Percentiles rank a stretch among this genome's conserved stretches.
These are phyloP conservation scores for Amanita pallidorosea DNA, from an alignment of 768 basidiomycete species.

Conservation along the genomic window DNA sequence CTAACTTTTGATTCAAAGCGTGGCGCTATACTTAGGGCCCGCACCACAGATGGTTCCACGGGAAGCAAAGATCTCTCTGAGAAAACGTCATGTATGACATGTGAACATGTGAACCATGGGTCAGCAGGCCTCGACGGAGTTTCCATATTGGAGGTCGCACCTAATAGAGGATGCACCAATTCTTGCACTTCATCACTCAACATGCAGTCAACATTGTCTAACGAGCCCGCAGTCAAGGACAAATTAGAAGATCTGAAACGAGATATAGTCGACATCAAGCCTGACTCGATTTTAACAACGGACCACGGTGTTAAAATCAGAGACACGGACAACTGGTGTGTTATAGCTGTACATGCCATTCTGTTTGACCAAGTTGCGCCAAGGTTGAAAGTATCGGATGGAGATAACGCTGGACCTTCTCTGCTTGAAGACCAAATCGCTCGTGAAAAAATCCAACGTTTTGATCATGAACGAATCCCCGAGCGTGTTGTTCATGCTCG, in stretches of 20 bases:
- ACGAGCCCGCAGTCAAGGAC: background rate
- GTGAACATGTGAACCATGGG: too few relatives aligned
- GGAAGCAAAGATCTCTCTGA: too few relatives aligned
- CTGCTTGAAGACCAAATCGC: constrained; percentile 72
- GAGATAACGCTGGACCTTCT: constrained; percentile 47
- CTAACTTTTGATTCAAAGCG: too few relatives aligned
- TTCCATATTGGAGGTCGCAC: too few relatives aligned
- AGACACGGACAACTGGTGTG: constrained; percentile 59
- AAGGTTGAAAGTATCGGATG: constrained; percentile 47
- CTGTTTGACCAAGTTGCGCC: background rate
- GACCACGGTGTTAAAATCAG: constrained; percentile 49
- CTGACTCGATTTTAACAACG: constrained; percentile 31
- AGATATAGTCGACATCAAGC: background rate
- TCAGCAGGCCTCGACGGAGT: too few relatives aligned
- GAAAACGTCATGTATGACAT: too few relatives aligned
- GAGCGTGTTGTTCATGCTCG: constrained; percentile 72
- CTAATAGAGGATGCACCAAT: too few relatives aligned
- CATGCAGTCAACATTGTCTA: background rate
- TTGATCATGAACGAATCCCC: constrained; percentile 86
- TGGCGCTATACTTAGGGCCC: too few relatives aligned
- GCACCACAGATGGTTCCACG: too few relatives aligned
- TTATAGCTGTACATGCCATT: background rate
- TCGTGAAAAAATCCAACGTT: constrained; percentile 67
- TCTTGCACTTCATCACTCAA: background rate
- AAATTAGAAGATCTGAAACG: background rate